Evolutionary conservation across 805 yeast species (phyloP), one percentile per base, ranked within the genome.

Genomic region (Metschnikowia noctiluminum): DNA sequence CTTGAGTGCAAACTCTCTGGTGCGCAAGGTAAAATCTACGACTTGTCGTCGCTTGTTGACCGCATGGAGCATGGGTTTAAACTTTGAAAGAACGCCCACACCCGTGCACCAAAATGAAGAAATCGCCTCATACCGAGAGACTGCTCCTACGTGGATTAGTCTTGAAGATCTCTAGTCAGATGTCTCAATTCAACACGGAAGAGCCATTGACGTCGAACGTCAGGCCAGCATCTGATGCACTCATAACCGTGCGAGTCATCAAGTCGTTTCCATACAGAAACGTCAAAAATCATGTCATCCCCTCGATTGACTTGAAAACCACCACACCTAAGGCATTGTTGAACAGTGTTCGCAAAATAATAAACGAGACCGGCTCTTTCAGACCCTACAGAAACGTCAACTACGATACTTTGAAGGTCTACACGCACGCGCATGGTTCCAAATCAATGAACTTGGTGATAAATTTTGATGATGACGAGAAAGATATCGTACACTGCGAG

Each of bases 391-490:
- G 97, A 61, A 87, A 77, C 51, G 87, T 88, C 9, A 73, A 68
- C 0, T 87, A 82, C 54, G 87, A 92, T 62, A 74, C 91, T 0
- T 64, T 92, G 48, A 94, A 94, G 66, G 77, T 94, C 7, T 94
- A 94, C 69, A 87, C 96, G 28, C 90, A 89, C 62, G 98, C 99
- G 0, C 98, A 92, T 65, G 94, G 95, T 11, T 80, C 96, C 30
- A 94, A 94, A 69, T 88, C 97, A 2, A 86, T 90, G 81, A 90
- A 94, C 62, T 74, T 94, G 56, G 94, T 90, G 41, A 87, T 94
- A 53, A 94, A 94, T 64, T 79, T 94, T 64, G 96, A 89, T 28
- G 84, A 91, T 60, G 77, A 73, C 54, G 87, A 84, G 6, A 85
- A 82, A 48, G 87, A 95, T 90, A 71, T 87, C 13, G 55, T 73